phyloP scores from a whole-genome alignment of 768 basidiomycete species.

The Boletus sensibilis region DNA sequence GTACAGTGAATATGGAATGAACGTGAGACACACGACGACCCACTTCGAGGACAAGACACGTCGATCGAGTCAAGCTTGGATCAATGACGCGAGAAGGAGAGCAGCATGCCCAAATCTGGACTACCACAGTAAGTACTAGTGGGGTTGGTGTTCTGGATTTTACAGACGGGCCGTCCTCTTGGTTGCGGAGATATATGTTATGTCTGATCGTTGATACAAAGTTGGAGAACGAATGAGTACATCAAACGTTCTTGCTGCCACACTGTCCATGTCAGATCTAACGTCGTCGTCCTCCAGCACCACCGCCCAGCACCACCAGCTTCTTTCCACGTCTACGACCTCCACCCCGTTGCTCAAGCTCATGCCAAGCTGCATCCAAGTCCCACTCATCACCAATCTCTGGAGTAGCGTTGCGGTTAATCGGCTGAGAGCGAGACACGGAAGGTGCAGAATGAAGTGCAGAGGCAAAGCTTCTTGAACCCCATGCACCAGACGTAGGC shows the following conservation, averaged over 20 bases:
- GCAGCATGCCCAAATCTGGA: no score
- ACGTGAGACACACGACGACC: no score
- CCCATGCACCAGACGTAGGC: slow-evolving; percentile 63
- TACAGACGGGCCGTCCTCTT: no score
- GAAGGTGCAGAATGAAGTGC: slow-evolving; percentile 54
- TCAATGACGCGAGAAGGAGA: no score
- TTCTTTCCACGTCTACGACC: slow-evolving; percentile 62
- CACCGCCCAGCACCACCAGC: slow-evolving; percentile 71
- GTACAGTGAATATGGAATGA: no score
- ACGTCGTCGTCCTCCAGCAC: slow-evolving; percentile 52
- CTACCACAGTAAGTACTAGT: no score
- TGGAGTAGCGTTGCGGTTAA: slow-evolving; percentile 26
- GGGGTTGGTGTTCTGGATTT: no score
- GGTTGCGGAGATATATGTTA: slow-evolving; percentile 4
- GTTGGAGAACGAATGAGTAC: slow-evolving; percentile 1
- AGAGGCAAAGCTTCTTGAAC: slow-evolving; percentile 77
- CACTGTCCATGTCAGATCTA: slow-evolving; percentile 15
- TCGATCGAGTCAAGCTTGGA: no score
- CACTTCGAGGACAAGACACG: no score
- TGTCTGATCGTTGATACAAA: slow-evolving; percentile 15
- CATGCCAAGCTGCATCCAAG: slow-evolving; percentile 77
- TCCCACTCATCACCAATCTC: slow-evolving; percentile 67
- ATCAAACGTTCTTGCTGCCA: not conserved
- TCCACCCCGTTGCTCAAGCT: slow-evolving; percentile 59
- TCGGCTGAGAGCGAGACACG: slow-evolving; percentile 47